Percentiles rank a stretch among this genome's conserved stretches.
These are phyloP conservation scores for Emiliania huxleyi DNA, from an alignment of 78 protist genomes.

Conservation along the genomic window DNA sequence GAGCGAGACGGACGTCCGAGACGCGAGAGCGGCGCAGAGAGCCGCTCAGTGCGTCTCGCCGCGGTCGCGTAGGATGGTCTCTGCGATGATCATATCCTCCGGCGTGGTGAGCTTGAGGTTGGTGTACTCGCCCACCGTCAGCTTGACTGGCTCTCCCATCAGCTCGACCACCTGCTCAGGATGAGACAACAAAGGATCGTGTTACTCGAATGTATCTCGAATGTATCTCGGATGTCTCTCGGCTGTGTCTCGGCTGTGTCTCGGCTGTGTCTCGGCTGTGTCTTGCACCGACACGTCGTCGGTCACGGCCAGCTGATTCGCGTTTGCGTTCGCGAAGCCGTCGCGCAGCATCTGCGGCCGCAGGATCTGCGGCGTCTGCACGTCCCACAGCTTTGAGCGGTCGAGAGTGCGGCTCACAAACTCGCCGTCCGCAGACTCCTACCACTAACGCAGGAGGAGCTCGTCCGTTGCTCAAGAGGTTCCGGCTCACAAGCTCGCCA, in stretches of 20 bases:
- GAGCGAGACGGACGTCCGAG: too few relatives aligned
- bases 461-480: too few relatives aligned
- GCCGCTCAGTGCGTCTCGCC: too few relatives aligned
- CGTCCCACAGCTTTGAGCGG: conserved; percentile 28
- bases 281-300: conserved; percentile 37
- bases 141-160: neutral
- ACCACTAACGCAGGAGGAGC: too few relatives aligned
- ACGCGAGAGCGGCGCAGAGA: too few relatives aligned
- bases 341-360: neutral
- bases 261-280: too few relatives aligned
- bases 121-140: conserved; percentile 32
- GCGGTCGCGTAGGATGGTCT: neutral
- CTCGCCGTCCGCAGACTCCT: neutral
- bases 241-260: too few relatives aligned
- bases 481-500: too few relatives aligned
- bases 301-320: neutral
- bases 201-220: too few relatives aligned
- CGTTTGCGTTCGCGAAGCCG: conserved; percentile 5
- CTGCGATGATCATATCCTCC: conserved; percentile 36
- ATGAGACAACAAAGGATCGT: too few relatives aligned
- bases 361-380: conserved; percentile 47
- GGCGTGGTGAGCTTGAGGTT: conserved; percentile 49
- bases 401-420: conserved; percentile 23
- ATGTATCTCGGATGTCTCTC: too few relatives aligned
- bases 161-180: neutral